Conservation (phyloP, 148 eudicot genomes). For the Camellia japonica region DNA sequence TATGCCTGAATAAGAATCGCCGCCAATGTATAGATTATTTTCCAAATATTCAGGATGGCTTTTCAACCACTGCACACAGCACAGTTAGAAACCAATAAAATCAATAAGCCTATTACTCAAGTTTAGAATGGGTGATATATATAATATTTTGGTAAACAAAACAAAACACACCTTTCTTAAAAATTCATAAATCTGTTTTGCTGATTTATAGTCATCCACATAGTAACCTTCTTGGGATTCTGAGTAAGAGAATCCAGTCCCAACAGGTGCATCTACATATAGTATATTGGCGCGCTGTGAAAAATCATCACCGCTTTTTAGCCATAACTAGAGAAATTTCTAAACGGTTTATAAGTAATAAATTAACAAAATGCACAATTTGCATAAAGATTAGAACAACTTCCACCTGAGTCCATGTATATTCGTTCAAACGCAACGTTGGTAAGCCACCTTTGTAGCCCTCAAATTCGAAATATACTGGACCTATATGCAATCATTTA, state of each 20-base stretch:
- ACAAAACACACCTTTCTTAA: background rate
- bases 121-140: background rate
- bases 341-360: background rate
- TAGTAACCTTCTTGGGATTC: background rate
- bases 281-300: background rate
- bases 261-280: slow-evolving; percentile 7
- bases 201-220: background rate
- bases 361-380: background rate
- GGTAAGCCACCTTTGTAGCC: slow-evolving; percentile 3
- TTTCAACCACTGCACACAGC: slow-evolving; percentile 15
- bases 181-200: background rate
- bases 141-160: background rate
- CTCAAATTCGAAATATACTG: background rate
- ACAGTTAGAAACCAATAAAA: background rate
- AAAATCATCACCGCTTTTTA: too few relatives aligned
- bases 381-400: background rate
- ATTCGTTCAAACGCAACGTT: background rate
- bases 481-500: background rate
- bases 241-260: slow-evolving; percentile 14
- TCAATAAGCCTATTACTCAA: background rate
- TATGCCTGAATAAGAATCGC: slow-evolving; percentile 16
- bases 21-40: slow-evolving; percentile 16
- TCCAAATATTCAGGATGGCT: slow-evolving; percentile 10
- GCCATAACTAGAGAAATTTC: background rate
- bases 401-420: slow-evolving; percentile 3